Conservation (phyloP, 2,329 filamentous ascomycete species). For the Neoarthrinium moseri region DNA sequence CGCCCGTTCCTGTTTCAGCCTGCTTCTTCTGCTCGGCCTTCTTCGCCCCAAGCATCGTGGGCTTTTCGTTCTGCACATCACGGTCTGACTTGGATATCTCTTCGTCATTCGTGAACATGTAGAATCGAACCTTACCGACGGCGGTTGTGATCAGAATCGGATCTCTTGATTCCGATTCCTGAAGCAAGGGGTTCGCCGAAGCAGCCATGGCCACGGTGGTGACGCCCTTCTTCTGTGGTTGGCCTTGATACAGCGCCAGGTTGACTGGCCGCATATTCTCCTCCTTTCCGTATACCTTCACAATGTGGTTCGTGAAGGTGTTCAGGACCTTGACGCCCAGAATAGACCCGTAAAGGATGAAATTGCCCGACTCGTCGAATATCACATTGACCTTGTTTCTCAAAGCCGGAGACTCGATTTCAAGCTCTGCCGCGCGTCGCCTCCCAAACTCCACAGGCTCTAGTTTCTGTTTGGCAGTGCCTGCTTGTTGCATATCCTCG, state of each 20-base stretch:
- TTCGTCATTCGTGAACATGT: conserved; percentile 94
- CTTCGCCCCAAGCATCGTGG: conserved; percentile 61
- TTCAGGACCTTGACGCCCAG: conserved; percentile 94
- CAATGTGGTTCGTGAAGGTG: conserved; percentile 87
- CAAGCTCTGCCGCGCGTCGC: conserved; percentile 79
- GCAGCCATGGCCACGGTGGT: conserved; percentile 97
- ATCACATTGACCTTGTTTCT: conserved; percentile 78
- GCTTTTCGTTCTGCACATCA: conserved; percentile 94
- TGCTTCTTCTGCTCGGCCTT: conserved; percentile 59
- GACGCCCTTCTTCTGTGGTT: conserved; percentile 89
- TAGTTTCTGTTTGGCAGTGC: conserved; percentile 74
- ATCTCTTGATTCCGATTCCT: conserved; percentile 87
- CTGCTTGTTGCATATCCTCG: conserved; percentile 95
- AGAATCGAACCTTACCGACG: conserved; percentile 87
- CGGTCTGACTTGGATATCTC: conserved; percentile 80
- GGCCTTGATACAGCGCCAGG: conserved; percentile 87
- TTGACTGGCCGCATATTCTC: conserved; percentile 84
- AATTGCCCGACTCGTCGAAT: conserved; percentile 95
- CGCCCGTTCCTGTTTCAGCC: conserved; percentile 72
- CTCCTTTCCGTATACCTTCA: conserved; percentile 87
- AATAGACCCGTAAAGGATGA: conserved; percentile 91
- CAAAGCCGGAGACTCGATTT: conserved; percentile 70
- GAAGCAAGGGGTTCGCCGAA: conserved; percentile 85
- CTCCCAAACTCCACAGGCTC: conserved; percentile 92
- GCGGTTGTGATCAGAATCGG: conserved; percentile 85